Evolutionary conservation across 148 eudicot genomes (phyloP), one percentile per base, ranked within the genome.

Genomic region (Simmondsia chinensis): DNA sequence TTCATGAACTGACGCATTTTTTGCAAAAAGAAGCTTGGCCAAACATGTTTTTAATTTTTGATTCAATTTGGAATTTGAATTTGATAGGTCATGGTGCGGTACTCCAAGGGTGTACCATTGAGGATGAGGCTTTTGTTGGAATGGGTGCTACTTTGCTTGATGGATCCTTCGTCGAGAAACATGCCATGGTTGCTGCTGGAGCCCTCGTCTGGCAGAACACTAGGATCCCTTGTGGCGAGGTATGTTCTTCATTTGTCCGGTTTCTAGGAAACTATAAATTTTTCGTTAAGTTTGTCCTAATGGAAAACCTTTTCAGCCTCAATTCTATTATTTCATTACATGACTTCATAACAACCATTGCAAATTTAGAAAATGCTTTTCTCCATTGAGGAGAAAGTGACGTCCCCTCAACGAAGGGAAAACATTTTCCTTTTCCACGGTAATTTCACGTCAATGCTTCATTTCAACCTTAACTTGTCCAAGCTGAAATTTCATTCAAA

Each of bases 171-270:
- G 86, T 82, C 43, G 94, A 82, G 54, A 82, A 68, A 54, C 74
- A 82, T 60, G 80, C 71, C 59, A 79, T 82, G 94, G 83, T 82
- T 67, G 94, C 94, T 58, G 94, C 86, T 35, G 94, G 94, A 38
- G 68, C 94, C 57, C 80, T 82, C 56, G 94, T 82, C 20, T 70
- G 77, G 33, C 94, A 78, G 50, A 72, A 72, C 54, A 71, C 79
- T 22, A 66, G 72, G 51, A 59, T 75, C 57, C 79, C 93, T 0
- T 35, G 66, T 32, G 87, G 72, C 11, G 72, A 71, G 76, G 76
- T 71, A 41, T 27, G 37, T 26, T 31, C 50, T 41, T 4, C 25
- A 16, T 17, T 14, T 2, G 20, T 28, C 17, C 25, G 28, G 10
- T 23, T 39, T 17, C 20, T 45, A 13, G 3, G 13, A 25, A 50